phyloP scores from a whole-genome alignment of 352 stramenopile genomes.

The Phytophthora foliorum region DNA sequence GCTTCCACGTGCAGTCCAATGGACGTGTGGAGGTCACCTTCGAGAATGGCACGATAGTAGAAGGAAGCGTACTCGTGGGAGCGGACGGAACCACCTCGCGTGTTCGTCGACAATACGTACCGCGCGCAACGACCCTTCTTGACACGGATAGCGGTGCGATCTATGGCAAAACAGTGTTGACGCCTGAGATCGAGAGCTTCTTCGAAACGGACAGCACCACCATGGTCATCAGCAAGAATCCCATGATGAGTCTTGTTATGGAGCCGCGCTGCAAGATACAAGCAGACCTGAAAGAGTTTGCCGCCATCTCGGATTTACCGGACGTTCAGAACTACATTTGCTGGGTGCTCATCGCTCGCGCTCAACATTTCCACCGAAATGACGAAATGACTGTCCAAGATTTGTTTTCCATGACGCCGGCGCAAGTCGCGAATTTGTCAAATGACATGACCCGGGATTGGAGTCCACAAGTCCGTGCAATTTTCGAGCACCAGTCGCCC shows the following conservation, averaged over 20 bases:
- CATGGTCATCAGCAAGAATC: slow-evolving; percentile 50
- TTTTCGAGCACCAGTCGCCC: slow-evolving; percentile 53
- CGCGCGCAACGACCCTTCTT: slow-evolving; percentile 49
- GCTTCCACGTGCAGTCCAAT: slow-evolving; percentile 52
- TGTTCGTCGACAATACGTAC: slow-evolving; percentile 67
- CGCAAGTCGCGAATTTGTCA: slow-evolving; percentile 56
- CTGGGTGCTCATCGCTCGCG: slow-evolving; percentile 66
- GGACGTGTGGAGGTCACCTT: slow-evolving; percentile 61
- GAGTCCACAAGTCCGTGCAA: slow-evolving; percentile 50
- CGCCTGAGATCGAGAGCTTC: slow-evolving; percentile 56
- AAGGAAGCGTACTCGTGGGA: slow-evolving; percentile 61
- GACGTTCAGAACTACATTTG: slow-evolving; percentile 65
- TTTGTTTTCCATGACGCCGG: slow-evolving; percentile 55
- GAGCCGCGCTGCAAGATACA: slow-evolving; percentile 53
- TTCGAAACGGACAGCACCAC: slow-evolving; percentile 62
- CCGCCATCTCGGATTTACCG: slow-evolving; percentile 18
- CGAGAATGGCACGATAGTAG: slow-evolving; percentile 56
- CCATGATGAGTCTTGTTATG: slow-evolving; percentile 68
- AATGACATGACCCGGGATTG: slow-evolving; percentile 64
- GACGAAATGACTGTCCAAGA: slow-evolving; percentile 49
- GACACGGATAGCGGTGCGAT: slow-evolving; percentile 74
- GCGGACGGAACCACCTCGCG: slow-evolving; percentile 71
- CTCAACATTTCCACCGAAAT: slow-evolving; percentile 49
- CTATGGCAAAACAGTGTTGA: slow-evolving; percentile 74
- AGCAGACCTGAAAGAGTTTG: slow-evolving; percentile 44